Base-by-base conservation (phyloP, 441 rosid species). In the Mallotus repandus region DNA sequence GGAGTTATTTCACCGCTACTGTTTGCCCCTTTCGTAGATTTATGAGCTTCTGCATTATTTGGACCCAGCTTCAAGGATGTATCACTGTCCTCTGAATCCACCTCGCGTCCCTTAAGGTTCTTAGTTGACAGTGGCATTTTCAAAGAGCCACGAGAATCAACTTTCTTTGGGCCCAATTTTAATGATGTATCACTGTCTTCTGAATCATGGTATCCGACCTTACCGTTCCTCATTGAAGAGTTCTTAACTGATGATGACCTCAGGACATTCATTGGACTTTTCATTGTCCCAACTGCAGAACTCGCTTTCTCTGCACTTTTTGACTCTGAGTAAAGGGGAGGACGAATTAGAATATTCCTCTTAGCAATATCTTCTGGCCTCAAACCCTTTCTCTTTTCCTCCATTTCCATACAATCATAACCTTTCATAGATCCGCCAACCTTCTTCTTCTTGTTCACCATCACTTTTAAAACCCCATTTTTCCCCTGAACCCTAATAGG, bases 401-500 rank as follows among this genome's bases (percentile, higher is more conserved):
- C 83, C 71, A 72, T 73, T 70, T 88, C 86, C 78, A 76, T 73
- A 57, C 49, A 69, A 82, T 83, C 83, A 73, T 59, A 75, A 70
- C 22, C 80, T 60, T 80, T 84, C 74, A 85, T 77, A 79, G 87
- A 75, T 68, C 82, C 89, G 32, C 83, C 84, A 55, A 73, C 65
- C 82, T 82, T 89, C 74, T 81, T 92, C 71, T 84, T 90, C 84
- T 89, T 91, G 81, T 89, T 95, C 70, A 93, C 90, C 92, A 91
- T 89, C 75, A 95, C 93, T 86, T 95, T 95, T 71, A 95, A 77
- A 75, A 92, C 98, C 73, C 99, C 97, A 80, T 90, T 93, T 84
- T 89, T 93, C 49, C 99, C 99, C 87, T 93, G 98, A 80, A 96
- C 86, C 85, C 97, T 87, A 69, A 91, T 85, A 45, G 94, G 86